Evolutionary conservation across 1,284 basidiomycete species (phyloP), one percentile per base, ranked within the genome.

Genomic region (Apiotrichum porosum): DNA sequence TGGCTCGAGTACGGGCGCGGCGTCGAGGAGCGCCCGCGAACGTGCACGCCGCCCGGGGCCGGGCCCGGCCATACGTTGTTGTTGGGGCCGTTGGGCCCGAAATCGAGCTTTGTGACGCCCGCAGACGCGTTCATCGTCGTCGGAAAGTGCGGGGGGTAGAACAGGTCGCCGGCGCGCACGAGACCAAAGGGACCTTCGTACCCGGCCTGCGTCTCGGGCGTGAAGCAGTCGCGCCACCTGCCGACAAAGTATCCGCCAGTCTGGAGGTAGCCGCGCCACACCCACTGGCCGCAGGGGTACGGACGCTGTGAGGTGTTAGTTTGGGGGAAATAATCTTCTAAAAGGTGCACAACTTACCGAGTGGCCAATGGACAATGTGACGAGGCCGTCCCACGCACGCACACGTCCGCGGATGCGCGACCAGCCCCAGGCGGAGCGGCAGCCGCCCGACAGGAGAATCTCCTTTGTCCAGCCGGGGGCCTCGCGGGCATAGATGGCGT

Each of bases 391-490:
- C 70, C 71, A 75, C 4, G 66, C 52, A 37, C 73, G 55, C 2
- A 75, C 61, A 18, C 73, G 51, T 0, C 73, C 71, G n/a, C 64
- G 57, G 6, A 72, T 41, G 33, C 51, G 60, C 9, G 61, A 56
- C 56, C 52, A 56, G 6, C 69, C 69, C 67, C 69, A 71, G 30
- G 52, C 52, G 13, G 60, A 57, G 12, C 63, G 53, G 30, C 47
- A 44, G 38, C 57, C 56, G 3, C 73, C 73, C 30, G 62, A 57
- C 9, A 75, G 42, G 19, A 72, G 44, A 44, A 75, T 71, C 65
- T 75, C 73, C 53, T 72, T 72, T 3, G 70, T 71, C 65, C 68
- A 73, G 2, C 71, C 72, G 14, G 62, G 54, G 13, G 60, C 54
- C 26, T 71, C 66, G 2, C 50, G 52, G 33, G 63, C 63, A 10